Evolutionary conservation across 495 filamentous ascomycete species (phyloP).

Genomic region (Rhizodiscina lignyota): DNA sequence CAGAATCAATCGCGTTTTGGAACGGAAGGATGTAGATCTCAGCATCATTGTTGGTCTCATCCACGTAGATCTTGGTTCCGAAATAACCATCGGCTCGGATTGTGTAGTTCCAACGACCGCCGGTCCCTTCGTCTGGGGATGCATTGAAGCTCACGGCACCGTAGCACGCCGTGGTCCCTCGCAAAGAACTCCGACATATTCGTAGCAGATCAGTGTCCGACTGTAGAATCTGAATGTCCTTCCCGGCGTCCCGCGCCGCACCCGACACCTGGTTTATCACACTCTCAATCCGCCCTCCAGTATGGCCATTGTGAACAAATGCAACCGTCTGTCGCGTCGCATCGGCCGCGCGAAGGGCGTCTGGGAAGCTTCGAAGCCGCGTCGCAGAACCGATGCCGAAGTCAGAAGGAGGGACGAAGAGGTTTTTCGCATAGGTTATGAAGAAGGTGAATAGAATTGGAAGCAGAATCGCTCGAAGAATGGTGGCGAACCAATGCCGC

Average conservation of each 20-base stretch:
- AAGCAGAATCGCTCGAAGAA: slow-evolving; percentile 51
- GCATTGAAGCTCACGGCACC: slow-evolving; percentile 55
- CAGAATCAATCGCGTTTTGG: slow-evolving; percentile 53
- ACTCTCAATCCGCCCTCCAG: slow-evolving; percentile 50
- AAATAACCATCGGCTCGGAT: slow-evolving; percentile 49
- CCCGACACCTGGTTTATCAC: slow-evolving; percentile 46
- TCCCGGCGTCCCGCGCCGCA: slow-evolving; percentile 33
- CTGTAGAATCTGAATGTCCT: slow-evolving; percentile 33
- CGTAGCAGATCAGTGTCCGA: slow-evolving; percentile 27
- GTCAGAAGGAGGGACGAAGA: slow-evolving; percentile 21
- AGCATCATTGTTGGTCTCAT: slow-evolving; percentile 40
- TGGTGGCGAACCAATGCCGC: slow-evolving; percentile 45
- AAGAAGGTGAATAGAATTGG: slow-evolving; percentile 45
- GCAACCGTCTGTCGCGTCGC: slow-evolving; percentile 42
- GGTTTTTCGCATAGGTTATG: slow-evolving; percentile 22
- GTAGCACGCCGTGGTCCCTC: slow-evolving; percentile 52
- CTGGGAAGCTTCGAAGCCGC: slow-evolving; percentile 39
- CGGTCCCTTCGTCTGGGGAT: slow-evolving; percentile 45
- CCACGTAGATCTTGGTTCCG: slow-evolving; percentile 35
- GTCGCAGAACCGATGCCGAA: slow-evolving; percentile 47
- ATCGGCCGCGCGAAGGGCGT: slow-evolving; percentile 35
- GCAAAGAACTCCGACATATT: slow-evolving; percentile 43
- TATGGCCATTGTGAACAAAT: slow-evolving; percentile 62
- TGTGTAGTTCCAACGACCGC: slow-evolving; percentile 60
- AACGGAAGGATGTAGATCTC: slow-evolving; percentile 57